Percentiles rank a stretch among this genome's conserved stretches.
Evolutionary conservation across 192 early-diverging fungal genomes (phyloP).

Genomic region (Linderina pennispora): DNA sequence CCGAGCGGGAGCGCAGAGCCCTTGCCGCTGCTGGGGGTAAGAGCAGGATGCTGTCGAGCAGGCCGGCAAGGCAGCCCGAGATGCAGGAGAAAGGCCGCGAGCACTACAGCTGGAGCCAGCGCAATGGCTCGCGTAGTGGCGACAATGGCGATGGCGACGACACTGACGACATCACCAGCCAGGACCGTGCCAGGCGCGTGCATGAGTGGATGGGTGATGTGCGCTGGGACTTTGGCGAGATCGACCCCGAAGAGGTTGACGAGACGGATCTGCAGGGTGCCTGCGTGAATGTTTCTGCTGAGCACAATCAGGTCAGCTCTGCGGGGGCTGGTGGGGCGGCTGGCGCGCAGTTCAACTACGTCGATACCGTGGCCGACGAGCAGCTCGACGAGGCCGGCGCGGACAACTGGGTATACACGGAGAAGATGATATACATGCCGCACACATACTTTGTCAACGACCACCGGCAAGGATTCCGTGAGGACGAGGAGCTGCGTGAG

Average conservation of each 20-base stretch:
- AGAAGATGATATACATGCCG: conserved; percentile 89
- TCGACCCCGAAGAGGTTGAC: conserved; percentile 37
- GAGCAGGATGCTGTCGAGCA: background rate
- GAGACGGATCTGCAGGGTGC: conserved; percentile 47
- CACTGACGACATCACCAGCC: conserved; percentile 11
- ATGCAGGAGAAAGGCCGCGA: conserved; percentile 15
- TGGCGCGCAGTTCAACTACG: background rate
- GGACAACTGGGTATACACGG: conserved; percentile 72
- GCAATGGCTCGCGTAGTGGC: conserved; percentile 38
- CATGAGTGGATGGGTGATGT: conserved; percentile 52
- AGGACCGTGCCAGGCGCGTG: conserved; percentile 16
- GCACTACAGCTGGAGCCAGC: background rate
- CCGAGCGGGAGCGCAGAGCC: conserved; percentile 28
- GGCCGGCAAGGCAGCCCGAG: conserved; percentile 3
- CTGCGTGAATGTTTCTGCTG: background rate
- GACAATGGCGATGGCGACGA: background rate
- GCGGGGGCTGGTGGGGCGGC: background rate
- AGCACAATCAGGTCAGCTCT: background rate
- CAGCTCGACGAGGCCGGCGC: conserved; percentile 14
- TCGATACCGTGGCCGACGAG: background rate
- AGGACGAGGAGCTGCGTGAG: conserved; percentile 52
- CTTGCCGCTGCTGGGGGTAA: too few species aligned
- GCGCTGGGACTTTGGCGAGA: conserved; percentile 40
- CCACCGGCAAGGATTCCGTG: conserved; percentile 86
- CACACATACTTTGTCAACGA: conserved; percentile 93